Conservation (phyloP, 805 yeast genomes). For the Wickerhamiella lipophila region DNA sequence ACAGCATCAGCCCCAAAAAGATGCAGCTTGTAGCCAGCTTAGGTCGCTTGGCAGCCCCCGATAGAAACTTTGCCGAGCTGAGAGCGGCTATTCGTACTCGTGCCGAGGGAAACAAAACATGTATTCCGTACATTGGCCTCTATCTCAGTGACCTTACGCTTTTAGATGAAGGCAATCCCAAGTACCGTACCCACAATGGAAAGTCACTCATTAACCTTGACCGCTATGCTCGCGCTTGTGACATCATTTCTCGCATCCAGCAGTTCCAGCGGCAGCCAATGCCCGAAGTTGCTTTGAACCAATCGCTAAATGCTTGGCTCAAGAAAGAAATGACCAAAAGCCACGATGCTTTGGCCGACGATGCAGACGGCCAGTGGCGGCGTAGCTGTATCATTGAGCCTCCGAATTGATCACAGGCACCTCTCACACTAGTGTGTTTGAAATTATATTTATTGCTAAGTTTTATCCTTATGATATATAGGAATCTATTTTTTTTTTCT, state of each 20-base stretch:
- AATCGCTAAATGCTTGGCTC: conserved; percentile 27
- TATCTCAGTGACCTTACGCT: conserved; percentile 29
- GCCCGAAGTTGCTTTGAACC: conserved; percentile 15
- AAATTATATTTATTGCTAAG: conserved; percentile 4
- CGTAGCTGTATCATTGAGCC: conserved; percentile 29
- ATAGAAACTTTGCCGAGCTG: conserved; percentile 28
- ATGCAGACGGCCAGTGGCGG: conserved; percentile 28
- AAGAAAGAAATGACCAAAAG: conserved; percentile 26
- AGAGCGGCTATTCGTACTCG: conserved; percentile 23
- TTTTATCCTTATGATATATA: not conserved
- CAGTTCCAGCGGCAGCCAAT: conserved; percentile 22
- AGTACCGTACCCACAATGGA: conserved; percentile 14
- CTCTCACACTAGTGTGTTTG: not conserved
- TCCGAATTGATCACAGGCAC: conserved; percentile 11
- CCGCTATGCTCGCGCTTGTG: conserved; percentile 25
- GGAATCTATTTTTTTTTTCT: not conserved
- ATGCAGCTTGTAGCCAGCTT: conserved; percentile 21
- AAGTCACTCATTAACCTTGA: conserved; percentile 27
- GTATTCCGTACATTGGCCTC: conserved; percentile 30
- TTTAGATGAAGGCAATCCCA: conserved; percentile 30
- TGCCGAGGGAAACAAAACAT: conserved; percentile 13
- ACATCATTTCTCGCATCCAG: conserved; percentile 27
- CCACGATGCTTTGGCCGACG: conserved; percentile 22
- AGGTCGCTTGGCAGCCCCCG: conserved; percentile 25
- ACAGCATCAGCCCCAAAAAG: conserved; percentile 23